Evolutionary conservation across 331 rosid genomes (phyloP).

Genomic region (Rhamnella rubrinervis): DNA sequence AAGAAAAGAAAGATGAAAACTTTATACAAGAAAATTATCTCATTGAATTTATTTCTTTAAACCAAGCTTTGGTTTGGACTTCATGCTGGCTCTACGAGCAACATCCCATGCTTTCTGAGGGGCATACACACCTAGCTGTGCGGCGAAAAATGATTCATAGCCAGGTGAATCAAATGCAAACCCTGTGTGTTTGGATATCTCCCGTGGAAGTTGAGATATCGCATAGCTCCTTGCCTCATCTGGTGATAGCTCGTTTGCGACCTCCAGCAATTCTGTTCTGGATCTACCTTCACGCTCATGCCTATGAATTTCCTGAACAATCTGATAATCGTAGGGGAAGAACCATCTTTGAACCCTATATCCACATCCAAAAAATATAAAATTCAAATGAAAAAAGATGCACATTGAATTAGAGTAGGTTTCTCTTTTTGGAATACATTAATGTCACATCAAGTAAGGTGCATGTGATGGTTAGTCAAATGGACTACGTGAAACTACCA

Average conservation of each 20-base stretch:
- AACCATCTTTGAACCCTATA: constrained; percentile 94
- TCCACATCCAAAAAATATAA: not conserved
- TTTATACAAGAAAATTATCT: constrained; percentile 47
- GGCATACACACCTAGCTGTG: constrained; percentile 70
- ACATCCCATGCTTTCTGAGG: constrained; percentile 99
- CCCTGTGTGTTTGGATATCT: constrained; percentile 84
- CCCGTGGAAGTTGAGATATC: constrained; percentile 77
- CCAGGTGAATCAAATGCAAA: constrained; percentile 97
- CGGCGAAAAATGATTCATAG: constrained; percentile 86
- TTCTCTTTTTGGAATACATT: too few species aligned
- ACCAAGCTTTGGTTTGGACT: constrained; percentile 43
- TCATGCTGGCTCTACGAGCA: constrained; percentile 92
- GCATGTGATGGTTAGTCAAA: too few species aligned
- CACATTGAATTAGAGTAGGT: too few species aligned
- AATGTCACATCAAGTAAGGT: too few species aligned
- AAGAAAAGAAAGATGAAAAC: constrained; percentile 11
- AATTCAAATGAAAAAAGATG: not conserved
- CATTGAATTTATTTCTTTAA: constrained; percentile 42
- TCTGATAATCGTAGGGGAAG: constrained; percentile 91
- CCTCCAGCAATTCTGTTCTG: constrained; percentile 57
- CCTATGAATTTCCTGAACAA: constrained; percentile 82
- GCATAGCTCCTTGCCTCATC: constrained; percentile 82
- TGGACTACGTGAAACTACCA: not conserved
- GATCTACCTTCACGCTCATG: constrained; percentile 60
- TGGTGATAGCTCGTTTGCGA: constrained; percentile 61